A percentile compares a stretch with the other conserved stretches of the same genome.
These are phyloP conservation scores for Coprinopsis sp. DNA, from an alignment of 768 basidiomycete species.

Conservation along the genomic window DNA sequence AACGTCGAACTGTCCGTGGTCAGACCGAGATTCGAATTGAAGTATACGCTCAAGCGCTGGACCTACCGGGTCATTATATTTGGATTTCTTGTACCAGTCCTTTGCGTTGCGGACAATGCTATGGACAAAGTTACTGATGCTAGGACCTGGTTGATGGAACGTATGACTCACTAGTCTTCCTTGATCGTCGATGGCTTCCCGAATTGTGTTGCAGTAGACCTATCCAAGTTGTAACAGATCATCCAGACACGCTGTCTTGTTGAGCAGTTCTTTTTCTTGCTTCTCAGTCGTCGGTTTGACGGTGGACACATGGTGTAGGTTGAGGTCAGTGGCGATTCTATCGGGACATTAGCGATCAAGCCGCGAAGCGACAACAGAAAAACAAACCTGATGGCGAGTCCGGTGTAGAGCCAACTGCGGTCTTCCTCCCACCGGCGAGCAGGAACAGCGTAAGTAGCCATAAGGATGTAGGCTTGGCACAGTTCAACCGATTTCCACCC, in stretches of 20 bases:
- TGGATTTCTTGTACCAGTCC: slow-evolving; percentile 72
- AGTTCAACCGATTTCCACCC: slow-evolving; percentile 86
- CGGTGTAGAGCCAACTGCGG: slow-evolving; percentile 84
- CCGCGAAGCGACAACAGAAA: background rate
- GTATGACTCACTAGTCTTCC: slow-evolving; percentile 67
- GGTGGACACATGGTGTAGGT: slow-evolving; percentile 65
- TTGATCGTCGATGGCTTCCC: slow-evolving; percentile 87
- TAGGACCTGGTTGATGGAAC: background rate
- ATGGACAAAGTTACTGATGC: slow-evolving; percentile 1
- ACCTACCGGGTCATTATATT: slow-evolving; percentile 53
- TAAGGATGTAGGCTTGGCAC: slow-evolving; percentile 86
- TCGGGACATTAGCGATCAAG: slow-evolving; percentile 1
- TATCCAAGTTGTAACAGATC: slow-evolving; percentile 85
- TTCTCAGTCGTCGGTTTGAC: slow-evolving; percentile 65
- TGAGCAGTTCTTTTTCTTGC: slow-evolving; percentile 78
- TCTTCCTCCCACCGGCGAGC: slow-evolving; percentile 88
- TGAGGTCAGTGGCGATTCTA: slow-evolving; percentile 85
- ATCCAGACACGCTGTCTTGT: slow-evolving; percentile 87
- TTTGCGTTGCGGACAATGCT: slow-evolving; percentile 66
- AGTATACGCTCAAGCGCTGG: no score
- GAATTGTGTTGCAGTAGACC: slow-evolving; percentile 83
- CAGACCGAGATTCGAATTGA: background rate
- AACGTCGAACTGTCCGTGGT: slow-evolving; percentile 62
- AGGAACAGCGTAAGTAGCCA: slow-evolving; percentile 78
- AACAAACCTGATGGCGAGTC: slow-evolving; percentile 70